Percentiles rank a stretch among this genome's conserved stretches.
These are phyloP conservation scores for Emydomyces testavorans DNA, from an alignment of 2,329 filamentous ascomycete genomes.

Conservation along the genomic window DNA sequence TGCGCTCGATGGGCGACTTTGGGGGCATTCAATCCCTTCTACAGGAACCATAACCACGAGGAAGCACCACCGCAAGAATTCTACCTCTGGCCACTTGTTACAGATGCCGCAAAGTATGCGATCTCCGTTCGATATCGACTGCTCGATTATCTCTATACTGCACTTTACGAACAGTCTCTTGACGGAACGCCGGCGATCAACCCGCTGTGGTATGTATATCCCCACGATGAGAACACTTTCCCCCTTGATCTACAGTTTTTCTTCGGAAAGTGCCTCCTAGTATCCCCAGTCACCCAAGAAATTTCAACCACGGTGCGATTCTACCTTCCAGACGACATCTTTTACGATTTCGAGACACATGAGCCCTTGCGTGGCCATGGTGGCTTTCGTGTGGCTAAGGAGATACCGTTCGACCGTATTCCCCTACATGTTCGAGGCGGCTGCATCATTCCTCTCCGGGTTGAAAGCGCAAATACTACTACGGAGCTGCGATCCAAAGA, in stretches of 20 bases:
- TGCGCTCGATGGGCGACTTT: conserved; percentile 66
- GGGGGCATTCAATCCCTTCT: conserved; percentile 65
- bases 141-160: conserved; percentile 65
- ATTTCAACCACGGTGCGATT: conserved; percentile 43
- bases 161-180: conserved; percentile 52
- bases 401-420: conserved; percentile 43
- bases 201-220: conserved; percentile 63
- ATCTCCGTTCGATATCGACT: conserved; percentile 61
- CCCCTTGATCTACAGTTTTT: conserved; percentile 47
- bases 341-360: conserved; percentile 50
- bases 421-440: conserved; percentile 54
- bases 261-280: conserved; percentile 45
- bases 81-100: conserved; percentile 57
- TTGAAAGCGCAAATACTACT: conserved; percentile 46
- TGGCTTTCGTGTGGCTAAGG: conserved; percentile 31
- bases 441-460: conserved; percentile 46
- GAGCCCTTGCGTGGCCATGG: conserved; percentile 38
- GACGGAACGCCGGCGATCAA: conserved; percentile 55
- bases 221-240: conserved; percentile 43
- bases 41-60: conserved; percentile 61
- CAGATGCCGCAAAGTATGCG: conserved; percentile 51
- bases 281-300: conserved; percentile 45
- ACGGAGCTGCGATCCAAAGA: conserved; percentile 49
- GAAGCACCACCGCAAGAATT: conserved; percentile 56
- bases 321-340: conserved; percentile 48